These are phyloP conservation scores for Ophiostoma quercus DNA, from an alignment of 2,329 filamentous ascomycete genomes.

Conservation along the genomic window DNA sequence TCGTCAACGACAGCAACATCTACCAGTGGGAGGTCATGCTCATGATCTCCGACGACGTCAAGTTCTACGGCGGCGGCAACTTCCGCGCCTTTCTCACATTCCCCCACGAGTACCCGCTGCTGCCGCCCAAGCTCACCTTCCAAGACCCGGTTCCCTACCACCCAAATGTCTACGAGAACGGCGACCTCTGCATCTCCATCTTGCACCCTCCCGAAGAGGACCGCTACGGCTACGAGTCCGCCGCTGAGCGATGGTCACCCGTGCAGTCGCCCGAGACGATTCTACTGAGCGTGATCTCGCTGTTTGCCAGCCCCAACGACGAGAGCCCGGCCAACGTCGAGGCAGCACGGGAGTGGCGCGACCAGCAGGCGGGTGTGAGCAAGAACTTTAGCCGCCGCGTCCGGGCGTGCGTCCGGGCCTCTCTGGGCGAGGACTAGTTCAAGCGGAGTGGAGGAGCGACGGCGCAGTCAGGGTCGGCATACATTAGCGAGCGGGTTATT, in stretches of 20 bases:
- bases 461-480: not conserved
- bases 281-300: slow-evolving; percentile 81
- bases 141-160: slow-evolving; percentile 80
- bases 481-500: not conserved
- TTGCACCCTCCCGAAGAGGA: slow-evolving; percentile 93
- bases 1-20: slow-evolving; percentile 78
- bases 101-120: slow-evolving; percentile 76
- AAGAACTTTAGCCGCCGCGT: slow-evolving; percentile 75
- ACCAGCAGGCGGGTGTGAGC: slow-evolving; percentile 57
- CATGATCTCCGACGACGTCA: slow-evolving; percentile 93
- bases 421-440: slow-evolving; percentile 62
- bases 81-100: slow-evolving; percentile 84
- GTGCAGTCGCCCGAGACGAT: slow-evolving; percentile 96
- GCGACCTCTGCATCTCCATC: slow-evolving; percentile 93
- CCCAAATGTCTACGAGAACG: slow-evolving; percentile 85
- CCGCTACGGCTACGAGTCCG: slow-evolving; percentile 86
- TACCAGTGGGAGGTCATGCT: slow-evolving; percentile 99
- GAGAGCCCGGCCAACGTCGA: slow-evolving; percentile 95
- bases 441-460: not conserved
- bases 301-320: slow-evolving; percentile 88
- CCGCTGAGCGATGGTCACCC: slow-evolving; percentile 86
- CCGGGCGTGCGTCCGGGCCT: slow-evolving; percentile 73
- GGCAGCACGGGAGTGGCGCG: slow-evolving; percentile 80
- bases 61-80: slow-evolving; percentile 89
- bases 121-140: slow-evolving; percentile 86